These are phyloP conservation scores for Pleurotus sapidus DNA, from an alignment of 768 basidiomycete species.

Conservation along the genomic window DNA sequence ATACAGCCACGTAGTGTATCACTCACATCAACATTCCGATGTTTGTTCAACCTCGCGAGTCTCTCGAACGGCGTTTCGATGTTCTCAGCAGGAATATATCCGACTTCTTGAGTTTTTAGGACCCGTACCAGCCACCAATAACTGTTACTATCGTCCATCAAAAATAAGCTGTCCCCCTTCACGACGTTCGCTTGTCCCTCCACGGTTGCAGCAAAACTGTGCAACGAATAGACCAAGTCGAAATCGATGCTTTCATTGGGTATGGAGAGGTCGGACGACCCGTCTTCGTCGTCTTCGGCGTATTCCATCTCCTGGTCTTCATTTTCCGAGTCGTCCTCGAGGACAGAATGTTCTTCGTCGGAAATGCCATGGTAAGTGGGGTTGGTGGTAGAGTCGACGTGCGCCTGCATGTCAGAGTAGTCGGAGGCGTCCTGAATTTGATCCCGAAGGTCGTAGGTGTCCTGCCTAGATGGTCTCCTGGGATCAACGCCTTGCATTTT, in stretches of 20 bases:
- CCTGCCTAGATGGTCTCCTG: slow-evolving; percentile 36
- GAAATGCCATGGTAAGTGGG: slow-evolving; percentile 32
- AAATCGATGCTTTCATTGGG: slow-evolving; percentile 94
- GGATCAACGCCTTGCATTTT: slow-evolving; percentile 23
- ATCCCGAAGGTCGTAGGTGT: slow-evolving; percentile 73
- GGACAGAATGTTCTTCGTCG: slow-evolving; percentile 80
- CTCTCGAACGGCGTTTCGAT: slow-evolving; percentile 98
- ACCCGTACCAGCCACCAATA: slow-evolving; percentile 99
- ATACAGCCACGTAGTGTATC: neutral
- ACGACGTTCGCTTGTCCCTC: slow-evolving; percentile 99
- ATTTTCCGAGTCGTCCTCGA: slow-evolving; percentile 81
- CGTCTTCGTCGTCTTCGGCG: slow-evolving; percentile 74
- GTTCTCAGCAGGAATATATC: slow-evolving; percentile 98
- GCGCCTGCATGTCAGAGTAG: slow-evolving; percentile 32
- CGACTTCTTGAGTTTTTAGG: slow-evolving; percentile 97
- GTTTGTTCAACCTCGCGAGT: slow-evolving; percentile 92
- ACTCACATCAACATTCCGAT: slow-evolving; percentile 93
- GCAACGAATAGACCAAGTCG: slow-evolving; percentile 88
- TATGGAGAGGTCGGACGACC: slow-evolving; percentile 79
- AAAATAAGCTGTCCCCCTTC: slow-evolving; percentile 93
- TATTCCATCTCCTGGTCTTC: slow-evolving; percentile 71
- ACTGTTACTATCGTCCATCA: slow-evolving; percentile 98
- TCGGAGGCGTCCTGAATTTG: slow-evolving; percentile 50
- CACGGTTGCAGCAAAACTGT: slow-evolving; percentile 96
- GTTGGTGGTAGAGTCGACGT: slow-evolving; percentile 34